Conservation (phyloP, 2,329 filamentous ascomycete genomes). For the Phyllosticta paracitricarpa region DNA sequence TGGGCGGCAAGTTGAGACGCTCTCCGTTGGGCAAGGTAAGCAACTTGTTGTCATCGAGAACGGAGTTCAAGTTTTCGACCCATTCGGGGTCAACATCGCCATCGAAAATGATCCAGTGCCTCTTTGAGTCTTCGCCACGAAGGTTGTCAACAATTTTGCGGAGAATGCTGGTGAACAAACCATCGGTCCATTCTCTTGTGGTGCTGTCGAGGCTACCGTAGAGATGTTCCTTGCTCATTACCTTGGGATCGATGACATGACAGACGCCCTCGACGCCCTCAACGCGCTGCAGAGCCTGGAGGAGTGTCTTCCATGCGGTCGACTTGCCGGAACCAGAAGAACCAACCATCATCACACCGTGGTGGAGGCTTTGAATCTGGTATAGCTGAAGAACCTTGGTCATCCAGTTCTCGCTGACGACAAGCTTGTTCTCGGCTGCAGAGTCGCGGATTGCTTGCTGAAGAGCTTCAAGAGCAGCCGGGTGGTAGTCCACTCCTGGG, state of each 20-base stretch:
- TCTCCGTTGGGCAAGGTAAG: conserved; percentile 96
- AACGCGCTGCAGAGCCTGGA: conserved; percentile 82
- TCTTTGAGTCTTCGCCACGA: conserved; percentile 89
- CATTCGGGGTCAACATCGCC: conserved; percentile 98
- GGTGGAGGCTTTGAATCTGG: conserved; percentile 95
- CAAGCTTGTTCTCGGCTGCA: conserved; percentile 74
- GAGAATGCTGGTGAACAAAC: conserved; percentile 93
- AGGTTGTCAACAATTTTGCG: conserved; percentile 98
- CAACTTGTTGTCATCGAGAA: conserved; percentile 97
- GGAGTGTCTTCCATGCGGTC: conserved; percentile 81
- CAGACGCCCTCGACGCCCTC: conserved; percentile 89
- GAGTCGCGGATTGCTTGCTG: conserved; percentile 73
- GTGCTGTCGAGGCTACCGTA: conserved; percentile 95
- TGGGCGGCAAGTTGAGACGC: conserved; percentile 83
- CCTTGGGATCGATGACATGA: conserved; percentile 97
- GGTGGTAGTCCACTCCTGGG: conserved; percentile 85
- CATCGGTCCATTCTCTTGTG: conserved; percentile 97
- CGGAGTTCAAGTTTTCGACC: conserved; percentile 99
- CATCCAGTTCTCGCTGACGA: conserved; percentile 92
- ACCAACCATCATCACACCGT: conserved; percentile 99
- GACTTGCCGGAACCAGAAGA: conserved; percentile 97
- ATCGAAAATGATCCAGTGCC: conserved; percentile 99
- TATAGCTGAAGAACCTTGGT: conserved; percentile 94
- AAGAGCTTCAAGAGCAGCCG: conserved; percentile 72
- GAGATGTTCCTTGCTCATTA: conserved; percentile 97